phyloP scores from a whole-genome alignment of 352 stramenopile genomes.

The Pythium sukuiense region DNA sequence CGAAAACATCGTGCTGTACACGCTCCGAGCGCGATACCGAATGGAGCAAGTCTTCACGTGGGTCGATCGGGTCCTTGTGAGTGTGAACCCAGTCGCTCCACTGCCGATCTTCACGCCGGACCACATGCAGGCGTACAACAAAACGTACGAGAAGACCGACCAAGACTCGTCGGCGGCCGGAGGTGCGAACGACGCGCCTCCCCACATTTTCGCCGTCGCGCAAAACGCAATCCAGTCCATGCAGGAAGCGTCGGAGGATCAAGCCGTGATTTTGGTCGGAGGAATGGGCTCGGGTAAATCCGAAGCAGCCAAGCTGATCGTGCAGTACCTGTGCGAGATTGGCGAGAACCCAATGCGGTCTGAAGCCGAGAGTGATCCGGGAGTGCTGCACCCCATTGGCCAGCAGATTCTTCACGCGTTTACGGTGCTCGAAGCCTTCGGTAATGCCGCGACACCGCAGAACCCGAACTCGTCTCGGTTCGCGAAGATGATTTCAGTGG shows the following conservation, averaged over 20 bases:
- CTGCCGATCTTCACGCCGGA: conserved; percentile 84
- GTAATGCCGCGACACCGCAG: conserved; percentile 54
- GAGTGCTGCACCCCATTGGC: conserved; percentile 67
- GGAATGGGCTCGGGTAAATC: conserved; percentile 78
- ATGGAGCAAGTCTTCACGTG: conserved; percentile 86
- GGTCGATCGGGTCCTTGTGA: conserved; percentile 75
- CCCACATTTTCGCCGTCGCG: conserved; percentile 76
- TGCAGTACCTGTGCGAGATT: conserved; percentile 83
- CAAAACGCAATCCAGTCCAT: conserved; percentile 78
- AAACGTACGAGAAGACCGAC: conserved; percentile 51
- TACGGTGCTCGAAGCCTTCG: conserved; percentile 78
- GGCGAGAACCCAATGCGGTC: conserved; percentile 51
- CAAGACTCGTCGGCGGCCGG: conserved; percentile 41
- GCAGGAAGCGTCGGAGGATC: conserved; percentile 78
- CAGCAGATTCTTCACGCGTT: conserved; percentile 84
- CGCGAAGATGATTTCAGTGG: conserved; percentile 83
- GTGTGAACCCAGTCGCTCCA: conserved; percentile 65
- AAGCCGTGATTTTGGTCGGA: conserved; percentile 74
- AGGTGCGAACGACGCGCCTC: conserved; percentile 57
- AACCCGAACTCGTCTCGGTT: conserved; percentile 80
- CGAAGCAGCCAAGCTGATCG: conserved; percentile 76
- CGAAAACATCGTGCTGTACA: conserved; percentile 77
- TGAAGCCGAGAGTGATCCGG: conserved; percentile 42
- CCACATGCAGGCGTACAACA: conserved; percentile 80
- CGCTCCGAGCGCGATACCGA: conserved; percentile 65